phyloP scores from a whole-genome alignment of 2,329 filamentous ascomycete species.

The Aspergillus intermedius region DNA sequence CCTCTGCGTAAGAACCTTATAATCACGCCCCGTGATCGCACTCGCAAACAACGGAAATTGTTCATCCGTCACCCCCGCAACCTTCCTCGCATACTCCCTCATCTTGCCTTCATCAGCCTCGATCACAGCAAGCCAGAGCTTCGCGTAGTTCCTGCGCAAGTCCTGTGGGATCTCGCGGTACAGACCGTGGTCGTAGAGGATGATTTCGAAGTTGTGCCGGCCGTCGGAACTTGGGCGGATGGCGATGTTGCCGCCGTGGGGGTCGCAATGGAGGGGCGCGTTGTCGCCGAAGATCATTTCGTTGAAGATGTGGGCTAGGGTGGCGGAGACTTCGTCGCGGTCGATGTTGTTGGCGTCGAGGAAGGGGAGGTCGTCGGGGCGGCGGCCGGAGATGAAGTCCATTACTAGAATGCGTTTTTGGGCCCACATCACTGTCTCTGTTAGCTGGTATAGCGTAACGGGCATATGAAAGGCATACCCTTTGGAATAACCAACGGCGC shows the following conservation, averaged over 20 bases:
- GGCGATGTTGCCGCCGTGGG: conserved; percentile 92
- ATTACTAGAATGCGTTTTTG: conserved; percentile 87
- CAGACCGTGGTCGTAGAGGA: conserved; percentile 93
- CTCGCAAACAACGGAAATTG: conserved; percentile 94
- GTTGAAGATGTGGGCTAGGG: conserved; percentile 89
- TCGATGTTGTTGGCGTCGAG: conserved; percentile 82
- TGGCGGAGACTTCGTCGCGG: conserved; percentile 89
- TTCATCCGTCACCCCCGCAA: conserved; percentile 79
- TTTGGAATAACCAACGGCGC: conserved; percentile 83
- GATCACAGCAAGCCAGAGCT: conserved; percentile 94
- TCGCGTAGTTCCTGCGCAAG: conserved; percentile 80
- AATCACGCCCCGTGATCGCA: conserved; percentile 93
- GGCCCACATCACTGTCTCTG: conserved; percentile 67
- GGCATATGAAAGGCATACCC: conserved; percentile 22
- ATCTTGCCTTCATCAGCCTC: conserved; percentile 79
- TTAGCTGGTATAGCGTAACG: background rate
- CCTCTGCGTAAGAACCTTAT: conserved; percentile 60
- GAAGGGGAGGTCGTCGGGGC: conserved; percentile 82
- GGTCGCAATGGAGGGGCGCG: conserved; percentile 91
- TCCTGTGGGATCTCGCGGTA: conserved; percentile 83
- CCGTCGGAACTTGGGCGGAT: conserved; percentile 67
- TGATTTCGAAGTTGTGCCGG: conserved; percentile 80
- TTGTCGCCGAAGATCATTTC: conserved; percentile 96
- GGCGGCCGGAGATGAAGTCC: conserved; percentile 80
- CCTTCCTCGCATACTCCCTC: conserved; percentile 81